These are phyloP conservation scores for Colletotrichum sp. DNA, from an alignment of 2,329 filamentous ascomycete genomes.

Conservation along the genomic window DNA sequence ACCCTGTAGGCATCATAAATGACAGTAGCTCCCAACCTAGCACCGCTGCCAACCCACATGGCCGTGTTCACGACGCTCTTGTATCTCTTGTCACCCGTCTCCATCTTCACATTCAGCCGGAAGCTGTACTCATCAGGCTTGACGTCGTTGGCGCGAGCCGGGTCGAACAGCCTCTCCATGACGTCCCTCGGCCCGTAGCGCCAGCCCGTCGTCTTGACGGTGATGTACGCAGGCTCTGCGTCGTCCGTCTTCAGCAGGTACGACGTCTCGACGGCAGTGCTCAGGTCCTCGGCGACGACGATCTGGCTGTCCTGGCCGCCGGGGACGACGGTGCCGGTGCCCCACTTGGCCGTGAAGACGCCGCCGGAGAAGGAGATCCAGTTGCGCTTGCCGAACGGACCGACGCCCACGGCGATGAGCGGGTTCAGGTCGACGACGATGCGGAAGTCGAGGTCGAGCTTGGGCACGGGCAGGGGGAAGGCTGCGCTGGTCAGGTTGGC, in stretches of 20 bases:
- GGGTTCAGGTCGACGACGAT: conserved; percentile 52
- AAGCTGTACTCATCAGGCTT: conserved; percentile 52
- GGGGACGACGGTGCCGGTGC: conserved; percentile 49
- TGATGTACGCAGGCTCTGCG: conserved; percentile 42
- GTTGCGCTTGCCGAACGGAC: conserved; percentile 47
- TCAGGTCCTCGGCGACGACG: conserved; percentile 30
- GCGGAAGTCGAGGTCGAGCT: conserved; percentile 54
- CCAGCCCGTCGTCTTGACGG: conserved; percentile 46
- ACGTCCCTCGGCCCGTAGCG: conserved; percentile 51
- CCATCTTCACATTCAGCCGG: conserved; percentile 54
- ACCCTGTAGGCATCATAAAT: conserved; percentile 21
- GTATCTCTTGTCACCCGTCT: conserved; percentile 55
- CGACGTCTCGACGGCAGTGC: conserved; percentile 47
- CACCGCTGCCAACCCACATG: conserved; percentile 55
- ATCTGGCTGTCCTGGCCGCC: conserved; percentile 41
- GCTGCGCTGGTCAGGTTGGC: conserved; percentile 46
- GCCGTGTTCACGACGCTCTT: conserved; percentile 54
- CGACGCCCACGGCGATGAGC: conserved; percentile 45
- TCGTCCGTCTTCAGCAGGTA: conserved; percentile 56
- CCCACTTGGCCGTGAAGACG: conserved; percentile 54
- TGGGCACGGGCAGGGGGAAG: conserved; percentile 49
- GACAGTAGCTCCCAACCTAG: conserved; percentile 33
- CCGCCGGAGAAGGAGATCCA: conserved; percentile 55
- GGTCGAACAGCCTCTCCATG: conserved; percentile 44
- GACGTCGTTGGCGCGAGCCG: conserved; percentile 41